Conservation (phyloP, 2,329 filamentous ascomycete species). For the Cephalotrichum gorgonifer region DNA sequence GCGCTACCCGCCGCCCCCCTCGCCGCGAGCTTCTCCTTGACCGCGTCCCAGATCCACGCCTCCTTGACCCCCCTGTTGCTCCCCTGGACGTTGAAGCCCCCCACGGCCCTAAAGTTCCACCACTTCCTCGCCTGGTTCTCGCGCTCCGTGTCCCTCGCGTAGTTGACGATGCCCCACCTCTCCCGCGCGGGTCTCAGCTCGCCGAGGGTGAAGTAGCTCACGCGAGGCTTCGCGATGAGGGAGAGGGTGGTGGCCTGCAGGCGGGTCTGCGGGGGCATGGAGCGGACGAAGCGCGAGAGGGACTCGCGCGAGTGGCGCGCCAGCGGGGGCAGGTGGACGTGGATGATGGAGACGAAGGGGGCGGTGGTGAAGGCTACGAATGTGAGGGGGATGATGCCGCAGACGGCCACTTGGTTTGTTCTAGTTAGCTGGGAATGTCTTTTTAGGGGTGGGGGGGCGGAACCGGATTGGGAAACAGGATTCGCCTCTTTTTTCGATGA, state of each 20-base stretch:
- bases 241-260: constrained; percentile 47
- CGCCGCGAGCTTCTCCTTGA: constrained; percentile 21
- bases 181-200: constrained; percentile 20
- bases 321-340: constrained; percentile 55
- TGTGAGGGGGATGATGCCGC: constrained; percentile 53
- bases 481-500: constrained; percentile 3
- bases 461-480: no score
- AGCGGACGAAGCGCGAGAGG: constrained; percentile 40
- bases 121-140: constrained; percentile 25
- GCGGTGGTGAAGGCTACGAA: constrained; percentile 54
- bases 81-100: constrained; percentile 26
- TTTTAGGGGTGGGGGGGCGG: not conserved
- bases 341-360: constrained; percentile 64
- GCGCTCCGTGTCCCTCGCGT: constrained; percentile 21
- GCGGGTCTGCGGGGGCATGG: constrained; percentile 31
- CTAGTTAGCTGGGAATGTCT: not conserved
- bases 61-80: constrained; percentile 11
- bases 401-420: constrained; percentile 47
- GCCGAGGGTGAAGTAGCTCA: constrained; percentile 29
- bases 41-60: constrained; percentile 29
- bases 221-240: constrained; percentile 42
- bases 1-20: constrained; percentile 6
- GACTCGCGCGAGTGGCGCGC: constrained; percentile 50
- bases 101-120: constrained; percentile 28
- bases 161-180: constrained; percentile 30